Evolutionary conservation across 78 protist genomes (phyloP), one percentile per base, ranked within the genome.

Genomic region (Dictyostelium discoideum): DNA sequence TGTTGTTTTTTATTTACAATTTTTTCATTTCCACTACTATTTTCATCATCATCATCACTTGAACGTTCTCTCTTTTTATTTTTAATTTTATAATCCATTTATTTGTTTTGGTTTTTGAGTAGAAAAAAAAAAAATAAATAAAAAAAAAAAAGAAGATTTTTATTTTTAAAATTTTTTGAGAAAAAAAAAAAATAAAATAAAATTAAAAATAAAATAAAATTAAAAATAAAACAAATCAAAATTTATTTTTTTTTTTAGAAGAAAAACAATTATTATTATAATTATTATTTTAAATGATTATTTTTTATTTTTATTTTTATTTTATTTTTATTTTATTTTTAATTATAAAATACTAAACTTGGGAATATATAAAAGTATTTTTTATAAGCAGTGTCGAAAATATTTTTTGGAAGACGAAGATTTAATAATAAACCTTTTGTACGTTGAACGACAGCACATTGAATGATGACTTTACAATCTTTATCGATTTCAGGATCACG

Each of bases 381-480:
- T 29, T 29, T 42, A 18, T 13, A 67, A n/a, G 22, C 6, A 26
- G 0, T 7, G 0, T 78, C 87, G 50, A 46, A 89, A 22, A 40
- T 39, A 11, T 14, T 16, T 6, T n/a, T 42, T 42, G 86, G 77
- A 14, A 84, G 50, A 39, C 94, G 42, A 54, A 89, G 18, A 48
- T 83, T 79, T 14, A 89, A 46, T n/a, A 89, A 85, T n/a, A 89
- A 42, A 50, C 94, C 94, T 37, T 57, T 54, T 5, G 80, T 65
- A 74, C 94, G 84, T 50, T 69, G 40, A 24, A 89, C 76, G 24
- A 89, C 94, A 0, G 94, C 86, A 69, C 94, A 89, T 67, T 89
- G 73, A 73, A 89, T 79, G 50, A 67, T 16, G 37, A 89, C 46
- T 16, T 79, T 50, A 60, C 93, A 50, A 42, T 22, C 39, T 18